Base-by-base conservation (phyloP, 73 alveolate genomes). In the Paramecium tetraurelia region DNA sequence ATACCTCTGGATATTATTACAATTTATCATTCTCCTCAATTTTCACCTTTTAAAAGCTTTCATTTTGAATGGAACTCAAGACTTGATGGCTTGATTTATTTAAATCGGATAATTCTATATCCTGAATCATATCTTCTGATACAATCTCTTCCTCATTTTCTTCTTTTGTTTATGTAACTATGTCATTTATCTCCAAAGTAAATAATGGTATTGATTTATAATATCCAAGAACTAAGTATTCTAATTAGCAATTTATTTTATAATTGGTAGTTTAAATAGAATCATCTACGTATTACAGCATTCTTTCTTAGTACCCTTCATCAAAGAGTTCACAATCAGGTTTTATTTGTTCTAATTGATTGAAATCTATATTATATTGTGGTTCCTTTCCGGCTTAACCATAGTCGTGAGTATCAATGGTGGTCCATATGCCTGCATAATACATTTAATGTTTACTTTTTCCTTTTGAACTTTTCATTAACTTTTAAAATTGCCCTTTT, bases 261-360 rank as follows among this genome's bases (percentile, higher is more conserved):
- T 31, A 63, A 63, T 63, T 63, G 31, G 48, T 63, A 22, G 84
- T 63, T 31, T 31, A 27, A 27, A 63, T 63, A 11, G 50, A 31
- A 31, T 63, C 48, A 63, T 63, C 84, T 31, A 63, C 29, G 10
- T 5, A 33, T 31, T 33, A 11, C 2, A 31, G 22, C 84, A 63
- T 63, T 63, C 46, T 63, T 63, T 33, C 46, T 63, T 63, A 33
- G 31, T 27, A 63, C 4, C 50, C 41, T 27, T 63, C 84, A 63
- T 63, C 84, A 27, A 63, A 63, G 48, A 63, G 84, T 63, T 63
- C 84, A 18, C 84, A 63, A 31, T 63, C 84, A 63, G 84, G 84
- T 63, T 27, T 63, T 27, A 1, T 63, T 63, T 63, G 24, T 31
- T 63, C 84, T 27, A 3, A 10, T 5, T 10, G 27, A 63, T 63